A percentile compares a stretch with the other conserved stretches of the same genome.
Evolutionary conservation across 495 filamentous ascomycete species (phyloP).

Genomic region (Massariosphaeria phaeospora): DNA sequence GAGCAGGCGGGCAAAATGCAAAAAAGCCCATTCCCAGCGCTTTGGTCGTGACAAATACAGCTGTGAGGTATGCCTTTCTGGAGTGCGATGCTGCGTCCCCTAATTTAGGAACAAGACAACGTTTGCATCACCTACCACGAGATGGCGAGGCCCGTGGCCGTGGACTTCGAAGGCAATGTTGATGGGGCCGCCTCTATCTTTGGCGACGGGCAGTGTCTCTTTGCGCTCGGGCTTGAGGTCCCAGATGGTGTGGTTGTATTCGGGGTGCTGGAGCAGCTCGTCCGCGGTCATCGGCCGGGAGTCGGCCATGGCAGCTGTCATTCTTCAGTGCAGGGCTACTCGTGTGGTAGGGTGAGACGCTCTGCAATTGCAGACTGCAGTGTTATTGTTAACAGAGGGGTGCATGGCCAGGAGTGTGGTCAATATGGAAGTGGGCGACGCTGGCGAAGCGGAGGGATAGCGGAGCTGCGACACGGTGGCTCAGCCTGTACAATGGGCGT

Average conservation of each 20-base stretch:
- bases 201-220: slow-evolving; percentile 57
- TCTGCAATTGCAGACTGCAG: slow-evolving; percentile 4
- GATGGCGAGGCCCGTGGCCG: slow-evolving; percentile 61
- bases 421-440: neutral
- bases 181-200: slow-evolving; percentile 61
- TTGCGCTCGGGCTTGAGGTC: slow-evolving; percentile 55
- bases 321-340: too few relatives aligned
- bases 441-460: neutral
- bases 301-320: slow-evolving; percentile 10
- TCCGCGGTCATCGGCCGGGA: slow-evolving; percentile 16
- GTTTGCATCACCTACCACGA: slow-evolving; percentile 56
- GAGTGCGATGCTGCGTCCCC: neutral
- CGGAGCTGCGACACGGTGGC: slow-evolving; percentile 11
- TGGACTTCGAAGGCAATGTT: slow-evolving; percentile 74
- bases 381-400: slow-evolving; percentile 11
- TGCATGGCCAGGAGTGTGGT: neutral
- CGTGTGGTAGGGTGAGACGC: too few relatives aligned
- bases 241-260: slow-evolving; percentile 54
- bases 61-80: slow-evolving; percentile 15
- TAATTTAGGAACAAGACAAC: slow-evolving; percentile 13
- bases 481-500: neutral
- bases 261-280: slow-evolving; percentile 49
- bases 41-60: slow-evolving; percentile 19
- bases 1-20: neutral
- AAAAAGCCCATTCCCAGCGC: slow-evolving; percentile 35